phyloP scores from a whole-genome alignment of 768 basidiomycete species.

The Panaeolus papilionaceus region DNA sequence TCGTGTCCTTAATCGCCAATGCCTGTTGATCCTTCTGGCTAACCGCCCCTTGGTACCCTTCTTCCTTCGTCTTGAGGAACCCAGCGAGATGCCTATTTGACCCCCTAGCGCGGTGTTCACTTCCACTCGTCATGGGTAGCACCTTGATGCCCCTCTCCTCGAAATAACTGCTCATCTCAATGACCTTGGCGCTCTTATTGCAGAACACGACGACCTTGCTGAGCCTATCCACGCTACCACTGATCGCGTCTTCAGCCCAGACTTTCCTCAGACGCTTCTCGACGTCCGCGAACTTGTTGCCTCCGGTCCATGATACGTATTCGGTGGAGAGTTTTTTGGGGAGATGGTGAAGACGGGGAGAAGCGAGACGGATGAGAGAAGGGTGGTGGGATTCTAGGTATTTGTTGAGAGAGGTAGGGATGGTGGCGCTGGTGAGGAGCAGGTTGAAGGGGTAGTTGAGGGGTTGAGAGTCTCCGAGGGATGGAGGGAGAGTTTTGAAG shows the following conservation, averaged over 20 bases:
- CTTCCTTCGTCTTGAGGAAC: slow-evolving; percentile 56
- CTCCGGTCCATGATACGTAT: slow-evolving; percentile 78
- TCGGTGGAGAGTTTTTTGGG: slow-evolving; percentile 74
- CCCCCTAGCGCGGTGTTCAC: slow-evolving; percentile 64
- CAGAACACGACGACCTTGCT: slow-evolving; percentile 85
- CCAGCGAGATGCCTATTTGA: slow-evolving; percentile 79
- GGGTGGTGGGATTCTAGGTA: slow-evolving; percentile 73
- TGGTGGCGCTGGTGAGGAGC: slow-evolving; percentile 85
- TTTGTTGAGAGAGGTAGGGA: slow-evolving; percentile 74
- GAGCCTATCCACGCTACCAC: slow-evolving; percentile 35
- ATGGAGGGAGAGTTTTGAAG: slow-evolving; percentile 23
- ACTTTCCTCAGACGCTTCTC: slow-evolving; percentile 74
- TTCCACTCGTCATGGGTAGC: slow-evolving; percentile 69
- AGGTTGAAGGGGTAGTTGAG: slow-evolving; percentile 79
- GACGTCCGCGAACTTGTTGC: slow-evolving; percentile 83
- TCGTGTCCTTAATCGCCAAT: slow-evolving; percentile 11
- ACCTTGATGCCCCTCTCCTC: slow-evolving; percentile 64
- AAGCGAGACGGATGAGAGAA: slow-evolving; percentile 71
- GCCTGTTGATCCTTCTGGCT: slow-evolving; percentile 23
- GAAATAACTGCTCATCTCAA: slow-evolving; percentile 64
- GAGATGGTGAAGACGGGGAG: slow-evolving; percentile 80
- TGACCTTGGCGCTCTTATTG: slow-evolving; percentile 76
- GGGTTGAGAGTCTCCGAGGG: slow-evolving; percentile 29
- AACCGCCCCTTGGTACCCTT: slow-evolving; percentile 16
- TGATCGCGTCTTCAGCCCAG: slow-evolving; percentile 71